Evolutionary conservation across 371 early-diverging fungal genomes (phyloP), one percentile per base, ranked within the genome.

Genomic region (Mortierella sp.): DNA sequence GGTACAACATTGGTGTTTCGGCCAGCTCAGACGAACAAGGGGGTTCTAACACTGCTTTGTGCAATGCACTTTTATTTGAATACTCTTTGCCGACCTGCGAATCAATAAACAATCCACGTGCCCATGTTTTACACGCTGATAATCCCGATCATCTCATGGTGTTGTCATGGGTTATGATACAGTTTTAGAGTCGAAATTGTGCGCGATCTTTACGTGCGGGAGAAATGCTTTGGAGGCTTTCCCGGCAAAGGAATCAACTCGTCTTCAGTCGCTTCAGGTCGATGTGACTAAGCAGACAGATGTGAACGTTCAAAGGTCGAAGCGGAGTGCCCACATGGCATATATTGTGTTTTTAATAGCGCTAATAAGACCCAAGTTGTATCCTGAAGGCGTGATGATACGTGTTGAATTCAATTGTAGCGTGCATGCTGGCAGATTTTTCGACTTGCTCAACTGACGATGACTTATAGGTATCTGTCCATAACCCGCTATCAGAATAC

Each of bases 221-320:
- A 72, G 9, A 75, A 72, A n/a, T 80, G 58, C 72, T 0, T 75
- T 74, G 38, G 72, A 67, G 15, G 41, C 57, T 16, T 80, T 74
- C 59, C 74, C 71, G 1, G 69, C 71, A 19, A 58, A 32, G 19
- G 55, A 65, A 19, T 79, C 80, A 1, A 74, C 75, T 11, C 80
- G 80, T 32, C 33, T 80, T 50, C 50, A 75, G 0, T 70, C 72
- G 16, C 22, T 74, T 24, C 75, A 70, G 33, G 69, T 74, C 62
- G 80, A 80, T 80, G 80, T 80, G 52, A 80, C 75, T 59, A 74
- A 80, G 13, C 80, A 80, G 53, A 58, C 53, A 24, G 80, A 80
- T 36, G 72, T 74, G 40, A 57, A 80, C 80, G 68, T 36, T 65
- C 70, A 5, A 67, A 70, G 11, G 38, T 80, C 50, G 80, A 80